These are phyloP conservation scores for Phialophora expanda DNA, from an alignment of 2,329 filamentous ascomycete genomes.

Conservation along the genomic window DNA sequence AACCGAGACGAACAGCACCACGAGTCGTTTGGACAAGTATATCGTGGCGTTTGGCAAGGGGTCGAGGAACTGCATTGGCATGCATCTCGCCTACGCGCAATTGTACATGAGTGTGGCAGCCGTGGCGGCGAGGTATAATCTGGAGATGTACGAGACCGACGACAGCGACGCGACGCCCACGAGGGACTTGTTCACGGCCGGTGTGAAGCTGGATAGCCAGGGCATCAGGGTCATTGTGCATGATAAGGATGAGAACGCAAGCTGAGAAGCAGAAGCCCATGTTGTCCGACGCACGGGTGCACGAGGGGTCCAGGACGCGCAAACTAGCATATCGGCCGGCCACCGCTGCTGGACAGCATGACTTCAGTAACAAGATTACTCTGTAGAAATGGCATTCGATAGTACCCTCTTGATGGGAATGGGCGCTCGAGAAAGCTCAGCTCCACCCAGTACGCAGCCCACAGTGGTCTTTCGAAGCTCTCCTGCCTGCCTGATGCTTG, in stretches of 20 bases:
- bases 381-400: too few species aligned
- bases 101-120: conserved; percentile 41
- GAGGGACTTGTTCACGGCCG: conserved; percentile 36
- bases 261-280: not conserved
- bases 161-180: conserved; percentile 32
- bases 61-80: conserved; percentile 45
- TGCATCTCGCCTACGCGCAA: conserved; percentile 42
- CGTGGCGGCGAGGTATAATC: conserved; percentile 36
- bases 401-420: too few species aligned
- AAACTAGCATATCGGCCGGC: too few species aligned
- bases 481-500: too few species aligned
- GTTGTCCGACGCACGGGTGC: too few species aligned
- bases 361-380: too few species aligned
- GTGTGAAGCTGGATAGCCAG: conserved; percentile 39
- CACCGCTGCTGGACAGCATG: too few species aligned
- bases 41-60: conserved; percentile 49
- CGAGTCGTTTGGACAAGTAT: conserved; percentile 40
- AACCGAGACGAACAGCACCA: conserved; percentile 19
- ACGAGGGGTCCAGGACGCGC: too few species aligned
- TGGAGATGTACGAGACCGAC: conserved; percentile 37
- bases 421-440: too few species aligned
- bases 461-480: too few species aligned
- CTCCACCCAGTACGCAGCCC: too few species aligned
- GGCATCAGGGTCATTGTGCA: conserved; percentile 39
- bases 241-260: conserved; percentile 27